These are phyloP conservation scores for Boletus subluridellus DNA, from an alignment of 1,284 basidiomycete species.

Conservation along the genomic window DNA sequence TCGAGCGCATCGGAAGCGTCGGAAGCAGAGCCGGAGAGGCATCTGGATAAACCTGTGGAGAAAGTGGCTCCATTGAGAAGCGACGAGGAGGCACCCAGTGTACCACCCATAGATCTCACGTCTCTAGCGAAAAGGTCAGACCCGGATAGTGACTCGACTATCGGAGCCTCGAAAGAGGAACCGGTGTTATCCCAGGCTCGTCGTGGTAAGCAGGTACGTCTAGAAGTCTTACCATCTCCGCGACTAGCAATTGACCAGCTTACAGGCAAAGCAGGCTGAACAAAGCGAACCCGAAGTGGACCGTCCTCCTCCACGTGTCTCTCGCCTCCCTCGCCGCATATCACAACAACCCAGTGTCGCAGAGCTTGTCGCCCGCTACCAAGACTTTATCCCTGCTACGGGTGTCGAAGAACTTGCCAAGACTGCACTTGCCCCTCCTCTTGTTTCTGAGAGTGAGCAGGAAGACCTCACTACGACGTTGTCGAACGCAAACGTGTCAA, in stretches of 20 bases:
- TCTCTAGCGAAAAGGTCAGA: conserved; percentile 42
- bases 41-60: conserved; percentile 24
- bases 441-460: conserved; percentile 69
- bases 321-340: conserved; percentile 68
- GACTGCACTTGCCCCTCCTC: conserved; percentile 59
- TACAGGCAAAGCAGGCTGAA: conserved; percentile 23
- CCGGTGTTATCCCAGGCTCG: conserved; percentile 22
- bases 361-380: conserved; percentile 81
- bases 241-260: neutral
- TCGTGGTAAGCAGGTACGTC: conserved; percentile 28
- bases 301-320: conserved; percentile 39
- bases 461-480: conserved; percentile 44
- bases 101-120: conserved; percentile 4
- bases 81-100: conserved; percentile 20
- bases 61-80: conserved; percentile 21
- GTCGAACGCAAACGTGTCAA: conserved; percentile 22
- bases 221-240: neutral
- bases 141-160: conserved; percentile 85
- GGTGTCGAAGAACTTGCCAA: conserved; percentile 66
- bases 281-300: conserved; percentile 19
- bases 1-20: conserved; percentile 63
- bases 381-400: conserved; percentile 69
- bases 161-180: conserved; percentile 63
- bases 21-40: conserved; percentile 42
- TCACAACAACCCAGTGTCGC: conserved; percentile 67